phyloP scores from a whole-genome alignment of 768 basidiomycete genomes.

The Tricholoma sp. region DNA sequence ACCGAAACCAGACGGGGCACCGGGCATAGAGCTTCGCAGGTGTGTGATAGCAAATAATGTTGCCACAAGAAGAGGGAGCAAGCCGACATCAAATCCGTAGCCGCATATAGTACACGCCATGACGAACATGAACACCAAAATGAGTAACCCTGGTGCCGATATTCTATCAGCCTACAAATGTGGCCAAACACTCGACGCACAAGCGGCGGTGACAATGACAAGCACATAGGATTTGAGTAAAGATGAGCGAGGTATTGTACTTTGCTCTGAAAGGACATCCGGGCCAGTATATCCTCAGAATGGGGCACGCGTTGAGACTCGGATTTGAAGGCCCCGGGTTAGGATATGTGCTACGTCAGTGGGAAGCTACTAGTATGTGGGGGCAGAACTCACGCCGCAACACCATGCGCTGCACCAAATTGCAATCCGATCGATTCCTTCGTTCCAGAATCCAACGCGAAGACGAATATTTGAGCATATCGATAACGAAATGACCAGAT shows the following conservation, averaged over 20 bases:
- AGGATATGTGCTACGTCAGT: too few relatives aligned
- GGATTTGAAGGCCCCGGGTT: too few relatives aligned
- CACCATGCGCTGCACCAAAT: background rate
- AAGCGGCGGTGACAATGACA: background rate
- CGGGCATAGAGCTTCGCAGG: background rate
- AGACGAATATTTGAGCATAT: background rate
- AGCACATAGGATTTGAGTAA: background rate
- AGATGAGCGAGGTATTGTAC: background rate
- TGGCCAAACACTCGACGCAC: background rate
- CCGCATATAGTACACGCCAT: background rate
- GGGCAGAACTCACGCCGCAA: background rate
- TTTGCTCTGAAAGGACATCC: background rate
- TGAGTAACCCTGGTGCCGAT: background rate
- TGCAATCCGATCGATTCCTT: background rate
- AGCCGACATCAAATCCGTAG: background rate
- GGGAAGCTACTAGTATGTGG: too few relatives aligned
- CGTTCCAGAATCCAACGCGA: background rate
- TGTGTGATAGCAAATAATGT: constrained; percentile 1
- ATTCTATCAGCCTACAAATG: too few relatives aligned
- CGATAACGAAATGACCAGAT: background rate
- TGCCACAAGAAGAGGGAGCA: background rate
- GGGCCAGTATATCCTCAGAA: background rate
- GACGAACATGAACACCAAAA: background rate
- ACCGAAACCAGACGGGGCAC: constrained; percentile 1
- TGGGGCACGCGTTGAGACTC: too few relatives aligned